Base-by-base conservation (phyloP, 2,329 filamentous ascomycete species). In the Colletotrichum acutatum region DNA sequence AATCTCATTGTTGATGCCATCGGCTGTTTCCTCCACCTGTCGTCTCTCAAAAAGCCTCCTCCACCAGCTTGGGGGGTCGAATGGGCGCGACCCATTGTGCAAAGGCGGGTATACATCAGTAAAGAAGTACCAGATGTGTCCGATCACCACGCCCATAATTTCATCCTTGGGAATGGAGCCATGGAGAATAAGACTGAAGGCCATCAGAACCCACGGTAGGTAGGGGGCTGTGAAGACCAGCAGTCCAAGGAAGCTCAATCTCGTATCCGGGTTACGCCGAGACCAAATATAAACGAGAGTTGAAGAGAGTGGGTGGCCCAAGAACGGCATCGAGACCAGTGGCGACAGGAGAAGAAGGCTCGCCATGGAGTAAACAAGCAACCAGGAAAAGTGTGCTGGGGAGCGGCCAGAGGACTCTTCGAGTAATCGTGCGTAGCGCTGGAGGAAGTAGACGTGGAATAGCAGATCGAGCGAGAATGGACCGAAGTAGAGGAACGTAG, bases 201-300 rank as follows among this genome's bases (percentile, higher is more conserved):
- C 92, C 89, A 98, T 95, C 78, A 99, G 83, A 3, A 99, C 96
- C 95, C 96, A 98, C 0, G 97, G 97, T 58, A 99, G 86, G 83
- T 97, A 98, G 0, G 97, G 97, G 26, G 97, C 97, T 5, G 94
- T 95, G 83, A 99, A 98, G 1, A 97, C 94, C 54, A 98, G 84
- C 60, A 99, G 82, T 0, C 97, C 97, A 5, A 99, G 85, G 81
- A 98, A 95, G 80, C 94, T 97, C 16, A 99, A 88, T 71, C 94
- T 89, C 0, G 95, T 97, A 75, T 98, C 94, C 0, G 97, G 96
- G 81, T 99, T 98, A 70, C 96, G 92, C 66, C 97, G 90, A 75
- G 95, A 97, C 97, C 97, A 99, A 79, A 99, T 98, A 83, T 99
- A 99, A 69, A 98, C 96, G 74, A 99, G 87, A 6, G 94, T 98